Conservation (phyloP, 164 flowering plant genomes). For the Berberis vulgaris region DNA sequence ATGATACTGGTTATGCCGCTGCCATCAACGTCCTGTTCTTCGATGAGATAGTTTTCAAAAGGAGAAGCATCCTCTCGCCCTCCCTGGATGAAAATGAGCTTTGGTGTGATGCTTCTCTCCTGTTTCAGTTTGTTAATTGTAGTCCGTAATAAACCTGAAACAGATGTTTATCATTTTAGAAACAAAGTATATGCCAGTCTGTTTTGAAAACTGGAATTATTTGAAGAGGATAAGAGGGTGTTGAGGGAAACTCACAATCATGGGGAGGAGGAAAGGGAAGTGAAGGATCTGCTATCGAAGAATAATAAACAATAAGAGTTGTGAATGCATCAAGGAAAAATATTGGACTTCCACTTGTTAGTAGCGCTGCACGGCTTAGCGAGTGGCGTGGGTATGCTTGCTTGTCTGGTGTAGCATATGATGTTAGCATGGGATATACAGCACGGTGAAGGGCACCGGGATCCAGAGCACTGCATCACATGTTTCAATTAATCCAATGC, state of each 20-base stretch:
- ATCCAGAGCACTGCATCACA: slow-evolving; percentile 79
- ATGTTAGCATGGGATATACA: slow-evolving; percentile 72
- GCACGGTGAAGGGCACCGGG: slow-evolving; percentile 89
- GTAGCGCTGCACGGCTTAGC: slow-evolving; percentile 87
- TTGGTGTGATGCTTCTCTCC: slow-evolving; percentile 89
- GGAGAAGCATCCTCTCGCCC: slow-evolving; percentile 81
- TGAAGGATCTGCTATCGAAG: slow-evolving; percentile 83
- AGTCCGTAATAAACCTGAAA: slow-evolving; percentile 65
- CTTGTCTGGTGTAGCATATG: slow-evolving; percentile 80
- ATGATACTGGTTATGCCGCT: slow-evolving; percentile 62
- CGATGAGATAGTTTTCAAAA: slow-evolving; percentile 88
- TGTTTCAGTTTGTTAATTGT: slow-evolving; percentile 85
- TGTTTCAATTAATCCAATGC: slow-evolving; percentile 7
- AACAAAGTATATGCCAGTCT: background rate
- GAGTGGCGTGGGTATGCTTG: slow-evolving; percentile 99
- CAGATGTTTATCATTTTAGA: background rate
- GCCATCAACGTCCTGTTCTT: slow-evolving; percentile 94
- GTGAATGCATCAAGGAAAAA: slow-evolving; percentile 96
- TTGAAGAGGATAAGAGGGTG: background rate
- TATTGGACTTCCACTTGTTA: slow-evolving; percentile 95
- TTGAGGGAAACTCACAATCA: slow-evolving; percentile 58
- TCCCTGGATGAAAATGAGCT: slow-evolving; percentile 71
- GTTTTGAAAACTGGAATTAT: background rate
- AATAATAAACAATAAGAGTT: slow-evolving; percentile 80
- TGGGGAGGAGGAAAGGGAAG: slow-evolving; percentile 98